Conservation (phyloP, 2,329 filamentous ascomycete genomes). For the Sporothrix humicola region DNA sequence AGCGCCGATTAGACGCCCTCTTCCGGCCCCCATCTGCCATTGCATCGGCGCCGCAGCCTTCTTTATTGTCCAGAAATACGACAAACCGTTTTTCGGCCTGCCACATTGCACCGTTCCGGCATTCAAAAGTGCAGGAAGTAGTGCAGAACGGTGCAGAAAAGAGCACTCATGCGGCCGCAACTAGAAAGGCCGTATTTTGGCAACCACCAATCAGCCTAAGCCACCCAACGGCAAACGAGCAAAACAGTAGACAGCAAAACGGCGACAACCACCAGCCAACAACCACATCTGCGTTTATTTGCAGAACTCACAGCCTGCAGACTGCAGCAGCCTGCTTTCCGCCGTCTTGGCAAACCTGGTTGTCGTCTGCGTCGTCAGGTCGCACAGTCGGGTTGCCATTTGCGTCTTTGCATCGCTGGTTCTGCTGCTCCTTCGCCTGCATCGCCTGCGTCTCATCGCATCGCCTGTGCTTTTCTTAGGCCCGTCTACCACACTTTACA, state of each 20-base stretch:
- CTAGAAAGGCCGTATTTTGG: slow-evolving; percentile 5
- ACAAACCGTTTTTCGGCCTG: not conserved
- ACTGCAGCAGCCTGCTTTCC: too few species aligned
- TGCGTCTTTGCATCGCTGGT: slow-evolving; percentile 17
- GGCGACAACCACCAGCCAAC: too few species aligned
- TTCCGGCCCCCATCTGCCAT: slow-evolving; percentile 11
- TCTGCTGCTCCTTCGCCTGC: not conserved
- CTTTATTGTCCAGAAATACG: not conserved
- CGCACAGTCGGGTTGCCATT: slow-evolving; percentile 1
- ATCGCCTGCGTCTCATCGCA: slow-evolving; percentile 3
- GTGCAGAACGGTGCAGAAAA: too few species aligned
- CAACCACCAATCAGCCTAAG: not conserved
- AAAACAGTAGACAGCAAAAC: too few species aligned
- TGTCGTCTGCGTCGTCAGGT: not conserved
- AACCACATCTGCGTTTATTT: too few species aligned
- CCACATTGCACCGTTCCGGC: not conserved
- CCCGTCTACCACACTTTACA: not conserved
- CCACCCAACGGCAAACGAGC: slow-evolving; percentile 11
- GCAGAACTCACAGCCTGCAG: not conserved
- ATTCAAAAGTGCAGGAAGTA: not conserved
- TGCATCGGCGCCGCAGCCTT: slow-evolving; percentile 1
- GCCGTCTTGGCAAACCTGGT: too few species aligned
- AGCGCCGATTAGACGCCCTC: slow-evolving; percentile 11
- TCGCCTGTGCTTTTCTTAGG: not conserved
- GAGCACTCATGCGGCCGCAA: not conserved